These are phyloP conservation scores for Tulasnella sp. DNA, from an alignment of 768 basidiomycete genomes.

Conservation along the genomic window DNA sequence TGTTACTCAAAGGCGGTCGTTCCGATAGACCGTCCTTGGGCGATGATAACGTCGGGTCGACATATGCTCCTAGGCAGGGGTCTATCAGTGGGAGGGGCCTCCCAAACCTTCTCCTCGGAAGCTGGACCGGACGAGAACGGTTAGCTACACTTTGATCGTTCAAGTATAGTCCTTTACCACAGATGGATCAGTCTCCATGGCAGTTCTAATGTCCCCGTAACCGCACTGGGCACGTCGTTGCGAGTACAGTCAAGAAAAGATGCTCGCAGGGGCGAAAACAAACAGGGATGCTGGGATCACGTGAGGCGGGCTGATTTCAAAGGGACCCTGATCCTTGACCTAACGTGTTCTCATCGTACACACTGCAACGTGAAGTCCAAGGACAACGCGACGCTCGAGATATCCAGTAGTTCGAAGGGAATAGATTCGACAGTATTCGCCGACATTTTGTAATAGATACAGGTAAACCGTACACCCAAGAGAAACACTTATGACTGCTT, in stretches of 20 bases:
- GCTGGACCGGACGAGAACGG: background rate
- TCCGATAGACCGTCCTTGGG: background rate
- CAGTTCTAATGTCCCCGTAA: background rate
- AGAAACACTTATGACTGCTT: conserved; percentile 42
- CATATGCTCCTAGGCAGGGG: background rate
- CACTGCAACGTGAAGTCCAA: background rate
- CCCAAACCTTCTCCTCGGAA: background rate
- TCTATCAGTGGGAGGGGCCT: background rate
- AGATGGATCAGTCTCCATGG: background rate
- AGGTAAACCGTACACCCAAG: background rate
- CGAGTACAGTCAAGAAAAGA: background rate
- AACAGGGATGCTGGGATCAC: background rate
- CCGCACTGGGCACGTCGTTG: background rate
- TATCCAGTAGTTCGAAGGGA: background rate
- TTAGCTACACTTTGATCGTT: background rate
- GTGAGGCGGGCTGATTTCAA: background rate
- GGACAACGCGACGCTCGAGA: too few species aligned
- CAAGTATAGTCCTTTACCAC: background rate
- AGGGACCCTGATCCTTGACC: background rate
- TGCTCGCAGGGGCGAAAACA: background rate
- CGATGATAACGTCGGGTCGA: background rate
- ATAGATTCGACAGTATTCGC: background rate
- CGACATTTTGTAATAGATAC: background rate
- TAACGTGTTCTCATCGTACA: background rate
- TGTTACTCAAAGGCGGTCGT: background rate